Percentiles rank a stretch among this genome's conserved stretches.
Conservation (phyloP, 768 basidiomycete genomes). For the Nidula microcarpa region DNA sequence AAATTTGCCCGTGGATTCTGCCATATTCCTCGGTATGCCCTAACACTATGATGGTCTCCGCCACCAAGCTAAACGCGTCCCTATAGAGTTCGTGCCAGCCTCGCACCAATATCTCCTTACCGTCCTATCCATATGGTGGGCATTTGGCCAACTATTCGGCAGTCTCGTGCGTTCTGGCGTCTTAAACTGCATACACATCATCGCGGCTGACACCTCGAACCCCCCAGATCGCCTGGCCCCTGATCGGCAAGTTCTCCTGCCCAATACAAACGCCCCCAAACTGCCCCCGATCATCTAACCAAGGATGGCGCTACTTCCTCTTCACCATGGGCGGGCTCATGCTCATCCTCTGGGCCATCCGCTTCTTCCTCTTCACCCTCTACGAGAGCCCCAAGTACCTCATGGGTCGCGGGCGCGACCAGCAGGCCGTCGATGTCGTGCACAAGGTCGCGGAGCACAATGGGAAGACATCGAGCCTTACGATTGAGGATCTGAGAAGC, state of each 20-base stretch:
- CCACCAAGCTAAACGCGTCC: not conserved
- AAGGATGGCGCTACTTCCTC: slow-evolving; percentile 78
- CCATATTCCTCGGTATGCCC: slow-evolving; percentile 64
- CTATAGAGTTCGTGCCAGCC: slow-evolving; percentile 64
- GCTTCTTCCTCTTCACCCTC: slow-evolving; percentile 57
- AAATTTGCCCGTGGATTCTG: slow-evolving; percentile 66
- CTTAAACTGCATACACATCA: too few species aligned
- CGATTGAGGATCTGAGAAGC: slow-evolving; percentile 43
- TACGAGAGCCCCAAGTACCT: slow-evolving; percentile 76
- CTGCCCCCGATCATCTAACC: slow-evolving; percentile 50
- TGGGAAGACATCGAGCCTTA: slow-evolving; percentile 42
- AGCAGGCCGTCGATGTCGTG: slow-evolving; percentile 58
- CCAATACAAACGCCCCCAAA: slow-evolving; percentile 19
- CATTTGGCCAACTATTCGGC: slow-evolving; percentile 67
- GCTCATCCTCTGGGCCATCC: slow-evolving; percentile 50
- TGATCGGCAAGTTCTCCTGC: slow-evolving; percentile 58
- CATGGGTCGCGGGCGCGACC: slow-evolving; percentile 65
- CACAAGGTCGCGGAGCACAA: slow-evolving; percentile 63
- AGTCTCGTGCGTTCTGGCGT: slow-evolving; percentile 25
- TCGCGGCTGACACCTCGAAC: too few species aligned
- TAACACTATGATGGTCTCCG: not conserved
- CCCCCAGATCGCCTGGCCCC: slow-evolving; percentile 66
- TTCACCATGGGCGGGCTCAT: slow-evolving; percentile 71
- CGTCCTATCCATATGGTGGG: slow-evolving; percentile 78
- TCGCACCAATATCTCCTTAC: slow-evolving; percentile 76